Conservation (phyloP, 2,329 filamentous ascomycete species). For the Sarocladiaceae sp. region DNA sequence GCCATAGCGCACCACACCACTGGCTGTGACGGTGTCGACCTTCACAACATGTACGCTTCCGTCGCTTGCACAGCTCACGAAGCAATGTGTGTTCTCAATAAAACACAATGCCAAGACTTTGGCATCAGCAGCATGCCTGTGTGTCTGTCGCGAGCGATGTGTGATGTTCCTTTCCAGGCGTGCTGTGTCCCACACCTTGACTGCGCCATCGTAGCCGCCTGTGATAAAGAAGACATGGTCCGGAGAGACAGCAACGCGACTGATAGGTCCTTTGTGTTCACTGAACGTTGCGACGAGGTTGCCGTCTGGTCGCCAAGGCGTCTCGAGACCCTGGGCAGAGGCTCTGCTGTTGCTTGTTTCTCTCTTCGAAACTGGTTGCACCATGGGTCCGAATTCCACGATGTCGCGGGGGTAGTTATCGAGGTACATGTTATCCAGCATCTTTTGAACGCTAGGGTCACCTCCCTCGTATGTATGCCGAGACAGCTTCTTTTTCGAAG, state of each 20-base stretch:
- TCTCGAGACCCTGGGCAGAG: slow-evolving; percentile 28
- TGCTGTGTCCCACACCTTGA: slow-evolving; percentile 90
- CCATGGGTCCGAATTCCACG: slow-evolving; percentile 72
- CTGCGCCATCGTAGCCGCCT: slow-evolving; percentile 82
- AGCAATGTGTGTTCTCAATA: slow-evolving; percentile 89
- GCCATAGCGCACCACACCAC: slow-evolving; percentile 65
- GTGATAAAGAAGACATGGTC: slow-evolving; percentile 96
- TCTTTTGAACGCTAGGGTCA: slow-evolving; percentile 62
- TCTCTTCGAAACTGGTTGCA: slow-evolving; percentile 57
- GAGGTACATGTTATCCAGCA: slow-evolving; percentile 81
- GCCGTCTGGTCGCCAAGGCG: slow-evolving; percentile 75
- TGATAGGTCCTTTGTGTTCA: slow-evolving; percentile 81
- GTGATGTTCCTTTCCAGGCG: slow-evolving; percentile 88
- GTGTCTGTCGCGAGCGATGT: slow-evolving; percentile 80
- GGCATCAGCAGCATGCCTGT: slow-evolving; percentile 67
- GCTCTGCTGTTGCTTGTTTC: neutral
- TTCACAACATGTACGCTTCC: slow-evolving; percentile 88
- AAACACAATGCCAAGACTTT: slow-evolving; percentile 83
- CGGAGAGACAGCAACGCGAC: slow-evolving; percentile 74
- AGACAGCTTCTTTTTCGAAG: slow-evolving; percentile 24
- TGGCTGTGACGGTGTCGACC: slow-evolving; percentile 52
- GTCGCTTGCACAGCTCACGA: slow-evolving; percentile 85
- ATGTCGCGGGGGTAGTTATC: slow-evolving; percentile 65
- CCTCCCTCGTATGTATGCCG: slow-evolving; percentile 85
- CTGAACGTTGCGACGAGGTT: slow-evolving; percentile 82